phyloP scores from a whole-genome alignment of 306 rosid genomes.

The Quercus glauca region DNA sequence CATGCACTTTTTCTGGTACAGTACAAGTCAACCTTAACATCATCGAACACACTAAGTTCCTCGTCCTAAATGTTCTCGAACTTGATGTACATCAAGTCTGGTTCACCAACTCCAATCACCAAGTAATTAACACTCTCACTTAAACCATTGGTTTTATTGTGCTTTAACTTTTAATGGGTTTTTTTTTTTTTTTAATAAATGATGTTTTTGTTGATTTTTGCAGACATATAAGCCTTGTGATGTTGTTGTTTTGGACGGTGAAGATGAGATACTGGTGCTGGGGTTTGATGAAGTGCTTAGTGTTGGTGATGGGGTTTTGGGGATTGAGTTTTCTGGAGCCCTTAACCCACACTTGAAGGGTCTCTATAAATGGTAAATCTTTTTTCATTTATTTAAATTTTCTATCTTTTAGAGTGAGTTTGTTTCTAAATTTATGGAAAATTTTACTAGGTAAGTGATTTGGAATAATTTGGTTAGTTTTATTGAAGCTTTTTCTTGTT shows the following conservation, averaged over 20 bases:
- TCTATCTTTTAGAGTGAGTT: too few relatives aligned
- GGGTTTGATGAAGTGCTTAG: conserved; percentile 48
- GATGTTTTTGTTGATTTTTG: conserved; percentile 12
- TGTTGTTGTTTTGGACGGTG: conserved; percentile 46
- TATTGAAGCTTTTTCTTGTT: neutral
- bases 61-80: conserved; percentile 54
- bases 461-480: neutral
- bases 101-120: conserved; percentile 36
- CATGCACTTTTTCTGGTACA: conserved; percentile 46
- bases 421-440: neutral
- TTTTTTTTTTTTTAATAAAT: neutral
- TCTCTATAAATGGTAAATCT: conserved; percentile 48
- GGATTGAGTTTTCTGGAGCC: conserved; percentile 51
- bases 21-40: conserved; percentile 34
- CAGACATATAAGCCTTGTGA: conserved; percentile 37
- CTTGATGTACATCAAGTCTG: conserved; percentile 40
- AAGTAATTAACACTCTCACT: conserved; percentile 25
- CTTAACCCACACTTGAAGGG: conserved; percentile 54
- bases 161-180: too few relatives aligned
- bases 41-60: conserved; percentile 33
- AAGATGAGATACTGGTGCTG: conserved; percentile 54
- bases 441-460: neutral
- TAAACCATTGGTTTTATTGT: neutral
- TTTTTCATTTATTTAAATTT: neutral
- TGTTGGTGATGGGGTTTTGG: conserved; percentile 51